phyloP scores from a whole-genome alignment of 2,329 filamentous ascomycete species.

The Balansia obtecta region DNA sequence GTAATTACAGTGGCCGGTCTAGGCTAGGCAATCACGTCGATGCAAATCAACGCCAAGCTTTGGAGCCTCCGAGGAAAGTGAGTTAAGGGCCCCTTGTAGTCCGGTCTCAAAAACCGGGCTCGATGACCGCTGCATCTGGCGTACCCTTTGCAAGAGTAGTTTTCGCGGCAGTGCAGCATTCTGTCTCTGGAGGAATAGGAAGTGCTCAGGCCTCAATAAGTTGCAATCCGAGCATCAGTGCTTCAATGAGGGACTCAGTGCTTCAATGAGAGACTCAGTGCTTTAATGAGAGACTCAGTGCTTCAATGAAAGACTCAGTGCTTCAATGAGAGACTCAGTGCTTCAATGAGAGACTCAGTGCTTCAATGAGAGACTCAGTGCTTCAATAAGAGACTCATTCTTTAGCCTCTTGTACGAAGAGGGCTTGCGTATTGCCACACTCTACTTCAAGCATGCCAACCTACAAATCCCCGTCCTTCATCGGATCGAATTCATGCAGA shows the following conservation, averaged over 20 bases:
- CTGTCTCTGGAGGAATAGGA: slow-evolving; percentile 48
- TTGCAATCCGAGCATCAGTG: slow-evolving; percentile 26
- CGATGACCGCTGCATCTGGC: slow-evolving; percentile 74
- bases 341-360: slow-evolving; percentile 66
- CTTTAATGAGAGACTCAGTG: slow-evolving; percentile 66
- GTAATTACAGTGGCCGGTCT: slow-evolving; percentile 21
- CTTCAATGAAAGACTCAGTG: slow-evolving; percentile 66
- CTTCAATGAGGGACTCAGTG: slow-evolving; percentile 81
- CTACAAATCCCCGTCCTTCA: slow-evolving; percentile 92
- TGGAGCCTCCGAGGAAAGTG: slow-evolving; percentile 21
- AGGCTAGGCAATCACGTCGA: slow-evolving; percentile 17
- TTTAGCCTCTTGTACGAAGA: slow-evolving; percentile 88
- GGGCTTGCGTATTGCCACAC: slow-evolving; percentile 57
- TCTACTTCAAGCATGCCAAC: slow-evolving; percentile 95
- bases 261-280: slow-evolving; percentile 66
- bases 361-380: slow-evolving; percentile 66
- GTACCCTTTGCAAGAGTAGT: slow-evolving; percentile 93
- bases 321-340: slow-evolving; percentile 66
- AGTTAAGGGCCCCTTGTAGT: slow-evolving; percentile 22
- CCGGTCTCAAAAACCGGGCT: slow-evolving; percentile 59
- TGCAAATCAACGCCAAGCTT: slow-evolving; percentile 16
- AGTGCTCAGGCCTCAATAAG: slow-evolving; percentile 13
- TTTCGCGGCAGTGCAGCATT: slow-evolving; percentile 79
- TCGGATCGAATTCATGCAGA: slow-evolving; percentile 74
- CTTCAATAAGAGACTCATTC: slow-evolving; percentile 89